A percentile compares a stretch with the other conserved stretches of the same genome.
Conservation (phyloP, 768 basidiomycete species). For the Trametes punicea region DNA sequence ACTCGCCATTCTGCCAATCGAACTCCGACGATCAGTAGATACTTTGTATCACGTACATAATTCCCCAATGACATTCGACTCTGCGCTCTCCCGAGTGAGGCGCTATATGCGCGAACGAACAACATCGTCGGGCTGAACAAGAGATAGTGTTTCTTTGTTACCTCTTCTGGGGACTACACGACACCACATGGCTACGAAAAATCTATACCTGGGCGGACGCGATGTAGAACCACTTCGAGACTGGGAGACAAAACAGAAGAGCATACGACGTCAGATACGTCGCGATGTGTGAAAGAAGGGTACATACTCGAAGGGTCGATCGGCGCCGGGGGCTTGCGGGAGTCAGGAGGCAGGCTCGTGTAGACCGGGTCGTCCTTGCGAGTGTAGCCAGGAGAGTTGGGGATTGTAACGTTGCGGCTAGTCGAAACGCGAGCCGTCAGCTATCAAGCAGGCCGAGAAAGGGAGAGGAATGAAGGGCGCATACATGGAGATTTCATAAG, state of each 20-base stretch:
- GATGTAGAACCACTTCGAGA: constrained; percentile 94
- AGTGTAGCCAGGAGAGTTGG: constrained; percentile 70
- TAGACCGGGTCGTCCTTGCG: constrained; percentile 61
- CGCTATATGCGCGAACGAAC: constrained; percentile 4
- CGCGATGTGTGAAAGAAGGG: neutral
- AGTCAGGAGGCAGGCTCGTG: constrained; percentile 67
- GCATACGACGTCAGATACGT: neutral
- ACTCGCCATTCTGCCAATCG: neutral
- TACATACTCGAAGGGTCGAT: constrained; percentile 86
- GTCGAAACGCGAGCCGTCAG: neutral
- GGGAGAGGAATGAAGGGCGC: constrained; percentile 30
- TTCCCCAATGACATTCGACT: neutral
- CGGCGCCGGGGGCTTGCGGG: constrained; percentile 79
- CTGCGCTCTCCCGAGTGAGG: neutral
- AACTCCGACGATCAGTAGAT: too few relatives aligned
- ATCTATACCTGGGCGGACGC: constrained; percentile 76
- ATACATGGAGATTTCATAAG: constrained; percentile 83
- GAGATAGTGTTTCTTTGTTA: constrained; percentile 11
- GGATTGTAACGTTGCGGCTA: constrained; percentile 79
- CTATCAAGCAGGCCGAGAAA: neutral
- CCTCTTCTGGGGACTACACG: constrained; percentile 16
- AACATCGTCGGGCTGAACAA: constrained; percentile 8
- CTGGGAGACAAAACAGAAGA: constrained; percentile 33
- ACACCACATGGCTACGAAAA: constrained; percentile 11
- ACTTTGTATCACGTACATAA: constrained; percentile 2